Evolutionary conservation across 495 filamentous ascomycete genomes (phyloP), one percentile per base, ranked within the genome.

Genomic region (Podospora australis): DNA sequence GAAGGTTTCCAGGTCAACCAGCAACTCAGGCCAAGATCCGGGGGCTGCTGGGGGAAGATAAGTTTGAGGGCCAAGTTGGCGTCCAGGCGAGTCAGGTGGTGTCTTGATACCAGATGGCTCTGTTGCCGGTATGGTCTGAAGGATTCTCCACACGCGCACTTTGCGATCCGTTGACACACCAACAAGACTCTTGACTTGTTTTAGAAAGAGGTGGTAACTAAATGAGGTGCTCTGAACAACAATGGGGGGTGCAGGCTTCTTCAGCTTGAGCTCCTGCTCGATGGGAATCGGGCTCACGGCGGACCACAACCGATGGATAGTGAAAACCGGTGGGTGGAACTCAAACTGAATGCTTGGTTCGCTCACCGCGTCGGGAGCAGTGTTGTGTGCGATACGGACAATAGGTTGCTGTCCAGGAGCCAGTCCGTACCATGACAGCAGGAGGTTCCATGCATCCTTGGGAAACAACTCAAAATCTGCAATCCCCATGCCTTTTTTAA

Each of bases 311-410:
- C 90, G 89, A 54, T 94, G 79, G 35, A 98, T 78, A 1, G 84
- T 90, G 67, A 95, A 87, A 17, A 95, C 76, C 1, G 87, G 89
- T 16, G 90, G 94, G 56, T 90, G 78, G 25, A 86, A 71, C 62
- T 98, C 92, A 55, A 85, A 91, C 57, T 86, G 76, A 7, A 95
- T 62, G 46, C 95, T 90, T 20, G 77, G 64, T n/a, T 63, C 30
- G 6, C 68, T 67, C 2, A 65, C 69, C 13, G 75, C 73, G 32
- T 78, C 69, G 2, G 77, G 73, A 32, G 73, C 76, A 23, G 81
- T 88, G 63, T 96, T 85, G 67, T 89, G 84, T 14, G 83, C 88
- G 49, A 78, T 81, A 23, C 92, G 80, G 29, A 78, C 72, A 57
- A 97, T 88, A 20, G 83, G 70, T 1, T 82, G 70, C n/a, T 87